Conservation (phyloP, 108 stramenopile genomes). For the Stephanodiscus triporus region DNA sequence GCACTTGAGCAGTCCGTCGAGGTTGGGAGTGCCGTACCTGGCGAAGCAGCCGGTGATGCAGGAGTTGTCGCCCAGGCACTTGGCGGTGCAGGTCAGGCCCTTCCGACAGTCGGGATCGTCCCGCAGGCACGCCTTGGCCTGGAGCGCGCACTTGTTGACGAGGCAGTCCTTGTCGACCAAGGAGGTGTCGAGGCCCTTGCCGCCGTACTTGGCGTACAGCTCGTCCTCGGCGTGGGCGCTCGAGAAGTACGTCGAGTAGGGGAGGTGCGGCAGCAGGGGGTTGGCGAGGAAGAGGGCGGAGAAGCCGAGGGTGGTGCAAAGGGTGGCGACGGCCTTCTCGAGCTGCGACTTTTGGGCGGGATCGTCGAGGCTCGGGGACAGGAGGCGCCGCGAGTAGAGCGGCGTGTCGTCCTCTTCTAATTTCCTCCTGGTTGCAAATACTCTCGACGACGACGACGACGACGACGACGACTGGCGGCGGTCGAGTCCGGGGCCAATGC, state of each 20-base stretch:
- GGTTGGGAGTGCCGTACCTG: conserved; percentile 88
- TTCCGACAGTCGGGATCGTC: conserved; percentile 90
- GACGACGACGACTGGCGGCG: neutral
- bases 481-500: neutral
- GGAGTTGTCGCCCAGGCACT: conserved; percentile 89
- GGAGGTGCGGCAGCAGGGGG: conserved; percentile 46
- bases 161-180: conserved; percentile 89
- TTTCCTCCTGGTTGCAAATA: neutral
- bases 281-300: conserved; percentile 49
- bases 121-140: conserved; percentile 86
- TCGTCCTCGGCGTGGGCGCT: conserved; percentile 87
- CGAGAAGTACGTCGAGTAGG: conserved; percentile 19
- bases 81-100: conserved; percentile 93
- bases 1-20: conserved; percentile 94
- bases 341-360: conserved; percentile 25
- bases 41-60: conserved; percentile 98
- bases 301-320: conserved; percentile 48
- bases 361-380: conserved; percentile 8
- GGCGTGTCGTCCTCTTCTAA: no score
- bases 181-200: conserved; percentile 81
- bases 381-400: neutral
- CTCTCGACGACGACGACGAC: neutral
- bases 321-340: conserved; percentile 40
- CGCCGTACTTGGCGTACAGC: conserved; percentile 85
- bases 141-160: conserved; percentile 75